Conservation (phyloP, 1,284 basidiomycete species). For the Xanthoconium separans region DNA sequence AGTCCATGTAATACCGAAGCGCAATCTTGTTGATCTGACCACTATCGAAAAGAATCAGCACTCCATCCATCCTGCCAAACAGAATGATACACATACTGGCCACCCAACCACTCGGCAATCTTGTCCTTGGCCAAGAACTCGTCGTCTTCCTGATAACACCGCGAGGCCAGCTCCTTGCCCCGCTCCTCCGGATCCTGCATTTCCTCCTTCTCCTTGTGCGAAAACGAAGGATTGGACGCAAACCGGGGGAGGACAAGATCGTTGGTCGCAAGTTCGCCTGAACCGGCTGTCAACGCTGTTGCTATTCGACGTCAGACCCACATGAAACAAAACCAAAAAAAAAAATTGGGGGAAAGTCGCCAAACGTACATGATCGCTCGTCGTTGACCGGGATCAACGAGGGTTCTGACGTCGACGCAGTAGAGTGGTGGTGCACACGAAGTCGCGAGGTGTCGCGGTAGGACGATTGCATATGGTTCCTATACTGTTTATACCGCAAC, state of each 20-base stretch:
- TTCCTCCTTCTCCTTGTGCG: conserved; percentile 55
- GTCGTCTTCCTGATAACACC: conserved; percentile 88
- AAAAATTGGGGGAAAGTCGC: conserved; percentile 12
- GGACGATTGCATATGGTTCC: conserved; percentile 37
- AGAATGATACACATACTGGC: conserved; percentile 58
- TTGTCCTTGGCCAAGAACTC: conserved; percentile 82
- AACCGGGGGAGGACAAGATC: conserved; percentile 44
- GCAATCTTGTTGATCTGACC: conserved; percentile 74
- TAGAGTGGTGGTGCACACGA: conserved; percentile 50
- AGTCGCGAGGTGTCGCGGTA: conserved; percentile 51
- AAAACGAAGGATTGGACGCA: conserved; percentile 44
- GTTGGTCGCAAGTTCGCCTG: conserved; percentile 53
- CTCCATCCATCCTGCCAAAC: neutral
- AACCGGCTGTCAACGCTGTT: conserved; percentile 35
- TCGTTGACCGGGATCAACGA: conserved; percentile 59
- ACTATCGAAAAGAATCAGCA: conserved; percentile 41
- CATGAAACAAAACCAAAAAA: conserved; percentile 6
- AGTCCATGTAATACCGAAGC: conserved; percentile 79
- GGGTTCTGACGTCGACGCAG: conserved; percentile 75
- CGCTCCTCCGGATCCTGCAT: conserved; percentile 59
- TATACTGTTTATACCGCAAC: conserved; percentile 38
- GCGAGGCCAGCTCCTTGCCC: conserved; percentile 71
- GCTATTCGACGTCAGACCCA: conserved; percentile 21
- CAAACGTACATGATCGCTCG: conserved; percentile 47
- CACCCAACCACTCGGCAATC: conserved; percentile 95